These are phyloP conservation scores for Phytophthora cryptogea DNA, from an alignment of 352 stramenopile genomes.

Conservation along the genomic window DNA sequence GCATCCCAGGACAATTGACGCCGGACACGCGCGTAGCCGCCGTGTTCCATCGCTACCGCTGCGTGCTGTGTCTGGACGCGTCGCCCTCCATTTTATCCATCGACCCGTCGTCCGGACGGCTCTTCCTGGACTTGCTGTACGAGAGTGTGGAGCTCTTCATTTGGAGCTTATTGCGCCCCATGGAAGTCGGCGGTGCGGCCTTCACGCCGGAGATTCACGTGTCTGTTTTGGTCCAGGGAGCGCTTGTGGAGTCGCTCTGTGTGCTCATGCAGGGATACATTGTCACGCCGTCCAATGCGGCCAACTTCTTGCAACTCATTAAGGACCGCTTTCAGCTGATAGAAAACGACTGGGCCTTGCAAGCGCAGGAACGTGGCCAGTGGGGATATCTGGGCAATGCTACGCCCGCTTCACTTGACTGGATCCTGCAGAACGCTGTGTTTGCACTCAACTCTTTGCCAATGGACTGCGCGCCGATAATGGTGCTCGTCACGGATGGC, in stretches of 20 bases:
- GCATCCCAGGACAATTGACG: constrained; percentile 45
- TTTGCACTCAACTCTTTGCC: constrained; percentile 89
- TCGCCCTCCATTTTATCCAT: constrained; percentile 86
- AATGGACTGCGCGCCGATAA: constrained; percentile 68
- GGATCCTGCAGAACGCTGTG: constrained; percentile 83
- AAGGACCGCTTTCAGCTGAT: constrained; percentile 79
- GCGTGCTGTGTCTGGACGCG: constrained; percentile 83
- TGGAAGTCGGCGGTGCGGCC: constrained; percentile 48
- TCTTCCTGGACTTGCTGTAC: constrained; percentile 85
- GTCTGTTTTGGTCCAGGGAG: constrained; percentile 83
- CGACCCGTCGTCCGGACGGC: constrained; percentile 63
- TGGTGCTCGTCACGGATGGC: constrained; percentile 86
- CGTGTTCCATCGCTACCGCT: constrained; percentile 81
- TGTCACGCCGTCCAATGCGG: constrained; percentile 61
- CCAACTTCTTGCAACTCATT: constrained; percentile 65
- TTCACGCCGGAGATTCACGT: constrained; percentile 79
- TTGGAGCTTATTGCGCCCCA: constrained; percentile 59
- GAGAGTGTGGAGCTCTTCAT: constrained; percentile 85
- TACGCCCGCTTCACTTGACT: constrained; percentile 62
- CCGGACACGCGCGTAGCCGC: constrained; percentile 53
- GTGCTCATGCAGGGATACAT: constrained; percentile 85
- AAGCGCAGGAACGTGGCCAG: constrained; percentile 38
- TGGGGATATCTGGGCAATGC: constrained; percentile 32
- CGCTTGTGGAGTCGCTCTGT: constrained; percentile 75
- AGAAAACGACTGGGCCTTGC: constrained; percentile 78